Conservation (phyloP, 192 early-diverging fungal species). For the Phlyctochytrium arcticum region DNA sequence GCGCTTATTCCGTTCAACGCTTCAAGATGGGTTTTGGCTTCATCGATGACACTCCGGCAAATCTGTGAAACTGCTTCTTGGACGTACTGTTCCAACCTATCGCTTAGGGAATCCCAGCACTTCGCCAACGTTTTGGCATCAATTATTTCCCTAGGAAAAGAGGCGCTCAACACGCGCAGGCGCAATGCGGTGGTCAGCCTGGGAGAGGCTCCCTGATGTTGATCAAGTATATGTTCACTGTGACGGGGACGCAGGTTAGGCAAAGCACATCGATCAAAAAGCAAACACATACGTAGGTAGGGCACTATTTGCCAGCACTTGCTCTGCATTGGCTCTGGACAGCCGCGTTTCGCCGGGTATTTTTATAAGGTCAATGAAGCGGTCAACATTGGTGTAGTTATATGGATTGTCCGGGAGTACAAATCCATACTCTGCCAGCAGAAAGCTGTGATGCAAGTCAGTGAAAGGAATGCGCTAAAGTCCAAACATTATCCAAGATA, state of each 20-base stretch:
- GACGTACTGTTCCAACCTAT: neutral
- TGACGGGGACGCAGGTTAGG: too few relatives aligned
- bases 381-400: constrained; percentile 20
- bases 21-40: too few relatives aligned
- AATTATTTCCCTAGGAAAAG: neutral
- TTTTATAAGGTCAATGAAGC: neutral
- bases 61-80: too few relatives aligned
- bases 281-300: too few relatives aligned
- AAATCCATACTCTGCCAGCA: constrained; percentile 38
- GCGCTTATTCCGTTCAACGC: too few relatives aligned
- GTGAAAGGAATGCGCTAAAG: neutral
- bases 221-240: neutral
- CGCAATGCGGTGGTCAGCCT: neutral
- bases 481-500: neutral
- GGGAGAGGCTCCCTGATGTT: neutral
- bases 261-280: too few relatives aligned
- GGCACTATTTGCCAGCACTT: too few relatives aligned
- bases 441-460: neutral
- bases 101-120: neutral
- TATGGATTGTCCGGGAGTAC: constrained; percentile 18
- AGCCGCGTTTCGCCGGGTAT: constrained; percentile 15
- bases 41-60: too few relatives aligned
- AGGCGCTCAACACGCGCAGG: neutral
- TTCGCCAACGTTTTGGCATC: neutral
- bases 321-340: neutral